These are phyloP conservation scores for Hanseniaspora thailandica DNA, from an alignment of 805 yeast species.

Conservation along the genomic window DNA sequence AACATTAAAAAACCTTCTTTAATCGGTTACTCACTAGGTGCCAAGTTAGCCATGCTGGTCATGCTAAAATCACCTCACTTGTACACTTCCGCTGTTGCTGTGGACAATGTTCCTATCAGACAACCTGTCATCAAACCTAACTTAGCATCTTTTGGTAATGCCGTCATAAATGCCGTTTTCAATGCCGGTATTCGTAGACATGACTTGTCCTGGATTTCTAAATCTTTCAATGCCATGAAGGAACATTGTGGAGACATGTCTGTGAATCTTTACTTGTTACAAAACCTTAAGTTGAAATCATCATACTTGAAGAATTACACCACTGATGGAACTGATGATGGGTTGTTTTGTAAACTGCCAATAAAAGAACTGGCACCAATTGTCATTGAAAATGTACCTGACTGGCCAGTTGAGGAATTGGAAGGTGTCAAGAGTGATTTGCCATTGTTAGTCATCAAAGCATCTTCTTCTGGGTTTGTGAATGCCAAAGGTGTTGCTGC, in stretches of 20 bases:
- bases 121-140: constrained; percentile 21
- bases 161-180: constrained; percentile 15
- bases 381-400: constrained; percentile 24
- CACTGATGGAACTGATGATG: neutral
- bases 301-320: constrained; percentile 22
- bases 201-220: neutral
- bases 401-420: constrained; percentile 20
- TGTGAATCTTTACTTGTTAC: neutral
- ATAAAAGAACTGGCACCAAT: constrained; percentile 18
- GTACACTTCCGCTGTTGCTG: constrained; percentile 34
- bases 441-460: constrained; percentile 37
- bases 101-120: constrained; percentile 20
- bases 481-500: constrained; percentile 22
- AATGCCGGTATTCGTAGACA: neutral
- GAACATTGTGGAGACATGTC: neutral
- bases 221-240: neutral
- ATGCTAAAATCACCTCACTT: constrained; percentile 28
- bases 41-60: constrained; percentile 41
- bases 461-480: constrained; percentile 34
- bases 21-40: constrained; percentile 53
- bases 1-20: constrained; percentile 26
- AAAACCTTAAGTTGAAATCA: constrained; percentile 15
- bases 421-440: constrained; percentile 22
- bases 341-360: constrained; percentile 10
- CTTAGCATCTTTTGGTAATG: constrained; percentile 4